Evolutionary conservation across 1,284 basidiomycete genomes (phyloP), one percentile per base, ranked within the genome.

Genomic region (Sporisorium scitamineum): DNA sequence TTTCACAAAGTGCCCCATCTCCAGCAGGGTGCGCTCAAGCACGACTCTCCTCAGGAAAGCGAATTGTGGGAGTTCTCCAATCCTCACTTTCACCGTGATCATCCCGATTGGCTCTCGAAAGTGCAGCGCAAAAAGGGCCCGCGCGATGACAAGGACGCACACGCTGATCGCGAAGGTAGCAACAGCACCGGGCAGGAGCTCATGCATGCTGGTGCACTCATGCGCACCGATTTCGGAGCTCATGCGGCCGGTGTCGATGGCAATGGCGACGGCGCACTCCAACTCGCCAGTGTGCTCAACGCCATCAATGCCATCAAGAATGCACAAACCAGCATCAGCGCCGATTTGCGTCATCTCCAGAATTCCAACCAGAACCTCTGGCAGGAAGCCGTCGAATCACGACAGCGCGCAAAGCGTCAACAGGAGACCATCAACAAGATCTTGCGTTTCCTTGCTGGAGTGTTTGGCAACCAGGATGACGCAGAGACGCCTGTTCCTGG

Each of bases 371-470:
- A 95, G 79, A 88, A 92, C 42, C 87, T 99, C 5, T 99, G 96
- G 95, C 91, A 94, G 82, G 95, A 99, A 82, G 92, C 94, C 0
- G 87, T 95, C 76, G 89, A 91, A 41, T 90, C 93, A 4, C 87
- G 93, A 10, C 90, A 92, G 76, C 89, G 92, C 64, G 91, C 95
- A 81, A 91, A 94, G 81, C 94, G 93, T 81, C 94, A 97, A 78
- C 93, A 97, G 81, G 95, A 98, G 85, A 97, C 94, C n/a, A 95
- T 98, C 83, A 95, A 97, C 84, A 89, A 94, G 64, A 97, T 99
- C 72, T 89, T 99, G 71, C 92, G 94, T 68, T 98, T 99, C 87
- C 87, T 99, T 54, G 95, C 94, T 20, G 91, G 94, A 29, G 92
- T 97, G 2, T 98, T 98, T 87, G 94, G 94, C 3, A 89, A 88